These are phyloP conservation scores for Coelastrella sp. DNA, from an alignment of 139 green algal genomes.

Conservation along the genomic window DNA sequence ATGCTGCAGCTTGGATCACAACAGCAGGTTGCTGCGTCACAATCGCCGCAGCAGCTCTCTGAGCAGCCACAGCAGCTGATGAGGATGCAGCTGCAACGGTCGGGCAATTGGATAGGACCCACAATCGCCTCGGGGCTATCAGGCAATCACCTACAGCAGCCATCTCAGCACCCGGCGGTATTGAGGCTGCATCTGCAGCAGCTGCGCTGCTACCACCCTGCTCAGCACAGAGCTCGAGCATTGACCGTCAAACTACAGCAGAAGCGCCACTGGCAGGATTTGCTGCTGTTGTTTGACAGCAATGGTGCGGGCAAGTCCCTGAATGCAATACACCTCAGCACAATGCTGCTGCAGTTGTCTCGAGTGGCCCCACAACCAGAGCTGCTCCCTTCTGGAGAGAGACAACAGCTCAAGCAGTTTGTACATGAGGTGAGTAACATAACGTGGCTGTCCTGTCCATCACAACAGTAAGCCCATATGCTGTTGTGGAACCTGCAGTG, in stretches of 20 bases:
- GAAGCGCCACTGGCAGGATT: slow-evolving; percentile 10
- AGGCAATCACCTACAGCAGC: not conserved
- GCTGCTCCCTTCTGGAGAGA: not conserved
- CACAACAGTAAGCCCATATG: too few relatives aligned
- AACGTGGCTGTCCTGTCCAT: too few relatives aligned
- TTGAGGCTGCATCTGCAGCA: slow-evolving; percentile 24
- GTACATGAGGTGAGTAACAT: slow-evolving; percentile 9
- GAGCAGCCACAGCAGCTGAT: too few relatives aligned
- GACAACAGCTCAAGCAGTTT: not conserved
- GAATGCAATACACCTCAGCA: not conserved
- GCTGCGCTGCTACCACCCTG: not conserved
- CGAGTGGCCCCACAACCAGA: slow-evolving; percentile 3
- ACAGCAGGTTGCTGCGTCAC: too few relatives aligned
- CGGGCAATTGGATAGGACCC: too few relatives aligned
- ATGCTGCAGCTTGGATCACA: too few relatives aligned
- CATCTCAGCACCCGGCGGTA: not conserved
- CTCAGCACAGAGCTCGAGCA: not conserved
- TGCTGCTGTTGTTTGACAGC: slow-evolving; percentile 22
- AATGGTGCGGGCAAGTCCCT: not conserved
- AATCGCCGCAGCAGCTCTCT: too few relatives aligned
- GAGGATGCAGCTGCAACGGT: too few relatives aligned
- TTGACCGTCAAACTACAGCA: slow-evolving; percentile 16
- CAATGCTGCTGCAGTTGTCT: slow-evolving; percentile 21
- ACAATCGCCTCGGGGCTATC: not conserved
- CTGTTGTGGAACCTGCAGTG: too few relatives aligned